Evolutionary conservation across 2,329 filamentous ascomycete genomes (phyloP).

Genomic region (Colletotrichum tabaci): DNA sequence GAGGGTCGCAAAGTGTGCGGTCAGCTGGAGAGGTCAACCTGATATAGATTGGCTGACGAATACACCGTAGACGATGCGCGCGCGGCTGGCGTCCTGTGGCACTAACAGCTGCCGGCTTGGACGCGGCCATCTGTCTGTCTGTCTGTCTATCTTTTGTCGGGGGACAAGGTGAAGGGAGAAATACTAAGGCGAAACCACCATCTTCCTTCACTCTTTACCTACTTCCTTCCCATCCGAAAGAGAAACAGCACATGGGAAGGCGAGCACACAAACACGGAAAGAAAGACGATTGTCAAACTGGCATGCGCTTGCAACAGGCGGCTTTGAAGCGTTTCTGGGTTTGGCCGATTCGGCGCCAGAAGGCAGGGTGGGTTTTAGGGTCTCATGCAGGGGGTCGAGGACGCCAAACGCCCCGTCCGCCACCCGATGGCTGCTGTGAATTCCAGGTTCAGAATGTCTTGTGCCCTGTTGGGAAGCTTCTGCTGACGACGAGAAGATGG

Average conservation of each 20-base stretch:
- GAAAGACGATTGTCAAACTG: too few relatives aligned
- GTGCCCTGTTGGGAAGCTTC: neutral
- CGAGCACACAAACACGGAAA: neutral
- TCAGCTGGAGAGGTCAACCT: conserved; percentile 16
- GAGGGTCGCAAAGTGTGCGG: conserved; percentile 1
- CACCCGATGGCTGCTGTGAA: neutral
- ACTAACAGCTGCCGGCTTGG: neutral
- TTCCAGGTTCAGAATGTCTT: neutral
- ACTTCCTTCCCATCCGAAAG: too few relatives aligned
- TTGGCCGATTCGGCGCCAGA: conserved; percentile 9
- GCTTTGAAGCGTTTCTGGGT: conserved; percentile 1
- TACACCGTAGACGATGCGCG: neutral
- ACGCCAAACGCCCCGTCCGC: neutral
- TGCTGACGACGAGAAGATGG: neutral
- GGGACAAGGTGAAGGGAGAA: too few relatives aligned
- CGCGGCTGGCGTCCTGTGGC: conserved; percentile 1
- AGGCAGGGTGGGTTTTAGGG: neutral
- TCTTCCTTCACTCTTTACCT: too few relatives aligned
- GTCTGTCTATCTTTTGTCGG: neutral
- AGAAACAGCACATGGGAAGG: too few relatives aligned
- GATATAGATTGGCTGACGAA: conserved; percentile 15
- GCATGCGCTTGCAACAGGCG: too few relatives aligned
- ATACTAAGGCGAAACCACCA: too few relatives aligned
- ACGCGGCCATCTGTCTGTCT: neutral
- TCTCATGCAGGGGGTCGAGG: conserved; percentile 4